Conservation (phyloP, 805 yeast species). For the Cyberlindnera mycetangii region DNA sequence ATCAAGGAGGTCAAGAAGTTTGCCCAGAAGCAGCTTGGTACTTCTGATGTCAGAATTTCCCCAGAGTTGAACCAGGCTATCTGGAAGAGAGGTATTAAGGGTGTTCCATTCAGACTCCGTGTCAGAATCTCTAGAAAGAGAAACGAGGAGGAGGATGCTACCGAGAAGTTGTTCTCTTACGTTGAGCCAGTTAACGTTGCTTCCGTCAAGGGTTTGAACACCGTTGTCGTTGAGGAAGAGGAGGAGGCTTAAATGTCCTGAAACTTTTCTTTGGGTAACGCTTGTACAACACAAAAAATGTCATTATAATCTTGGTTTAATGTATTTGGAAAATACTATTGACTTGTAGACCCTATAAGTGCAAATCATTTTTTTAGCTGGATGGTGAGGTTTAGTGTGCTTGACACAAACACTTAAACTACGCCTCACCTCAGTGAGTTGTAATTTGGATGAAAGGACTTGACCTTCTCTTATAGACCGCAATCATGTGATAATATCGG, state of each 20-base stretch:
- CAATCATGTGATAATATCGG: too few species aligned
- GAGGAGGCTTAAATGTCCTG: slow-evolving; percentile 26
- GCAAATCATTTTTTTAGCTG: not conserved
- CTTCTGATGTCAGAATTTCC: slow-evolving; percentile 97
- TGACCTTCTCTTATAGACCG: too few species aligned
- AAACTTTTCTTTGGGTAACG: slow-evolving; percentile 5
- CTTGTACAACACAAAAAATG: slow-evolving; percentile 16
- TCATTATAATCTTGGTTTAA: slow-evolving; percentile 18
- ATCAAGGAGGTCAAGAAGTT: slow-evolving; percentile 99
- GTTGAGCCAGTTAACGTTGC: slow-evolving; percentile 97
- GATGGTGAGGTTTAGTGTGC: not conserved
- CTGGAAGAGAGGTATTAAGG: slow-evolving; percentile 99
- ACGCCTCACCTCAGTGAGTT: too few species aligned
- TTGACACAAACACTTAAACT: too few species aligned
- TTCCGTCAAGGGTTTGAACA: slow-evolving; percentile 94
- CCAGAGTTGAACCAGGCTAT: slow-evolving; percentile 97
- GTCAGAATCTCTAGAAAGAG: slow-evolving; percentile 99
- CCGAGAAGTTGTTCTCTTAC: slow-evolving; percentile 94
- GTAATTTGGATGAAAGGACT: too few species aligned
- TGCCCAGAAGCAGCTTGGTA: slow-evolving; percentile 98
- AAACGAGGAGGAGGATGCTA: slow-evolving; percentile 99
- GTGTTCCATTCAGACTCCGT: slow-evolving; percentile 97
- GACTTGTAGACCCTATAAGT: not conserved
- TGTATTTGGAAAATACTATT: slow-evolving; percentile 6
- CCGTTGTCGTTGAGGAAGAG: slow-evolving; percentile 86